Percentiles rank a stretch among this genome's conserved stretches.
phyloP scores from a whole-genome alignment of 2,329 filamentous ascomycete genomes.

The Pseudogymnoascus sp. region DNA sequence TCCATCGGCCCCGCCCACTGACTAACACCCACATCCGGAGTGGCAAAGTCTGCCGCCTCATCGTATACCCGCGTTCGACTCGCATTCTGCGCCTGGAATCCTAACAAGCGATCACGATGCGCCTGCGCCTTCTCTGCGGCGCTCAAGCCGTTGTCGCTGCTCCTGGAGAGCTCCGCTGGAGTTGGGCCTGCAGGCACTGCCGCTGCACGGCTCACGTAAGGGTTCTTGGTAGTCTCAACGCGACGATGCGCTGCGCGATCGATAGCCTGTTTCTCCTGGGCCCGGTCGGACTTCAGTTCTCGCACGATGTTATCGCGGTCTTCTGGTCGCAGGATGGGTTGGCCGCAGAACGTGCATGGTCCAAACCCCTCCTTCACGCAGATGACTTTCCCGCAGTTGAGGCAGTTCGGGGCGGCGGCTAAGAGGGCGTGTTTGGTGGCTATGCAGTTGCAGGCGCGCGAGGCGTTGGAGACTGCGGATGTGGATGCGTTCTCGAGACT shows the following conservation, averaged over 20 bases:
- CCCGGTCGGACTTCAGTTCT: slow-evolving; percentile 75
- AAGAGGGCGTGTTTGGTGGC: slow-evolving; percentile 81
- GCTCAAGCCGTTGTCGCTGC: slow-evolving; percentile 7
- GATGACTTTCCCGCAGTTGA: slow-evolving; percentile 88
- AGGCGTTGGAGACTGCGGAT: slow-evolving; percentile 52
- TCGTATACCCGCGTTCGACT: slow-evolving; percentile 61
- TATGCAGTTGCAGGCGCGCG: slow-evolving; percentile 77
- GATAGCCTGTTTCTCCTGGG: slow-evolving; percentile 73
- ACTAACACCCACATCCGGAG: slow-evolving; percentile 45
- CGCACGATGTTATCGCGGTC: slow-evolving; percentile 82
- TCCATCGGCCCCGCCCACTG: slow-evolving; percentile 64
- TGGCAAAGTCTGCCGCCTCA: slow-evolving; percentile 60
- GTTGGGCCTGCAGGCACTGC: slow-evolving; percentile 6
- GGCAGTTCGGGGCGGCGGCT: slow-evolving; percentile 84
- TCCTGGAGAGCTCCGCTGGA: slow-evolving; percentile 15
- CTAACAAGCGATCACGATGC: slow-evolving; percentile 57
- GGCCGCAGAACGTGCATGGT: slow-evolving; percentile 84
- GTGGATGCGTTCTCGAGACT: slow-evolving; percentile 89
- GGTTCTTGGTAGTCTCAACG: slow-evolving; percentile 44
- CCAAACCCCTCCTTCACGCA: slow-evolving; percentile 91
- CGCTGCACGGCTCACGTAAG: neutral
- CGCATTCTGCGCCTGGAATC: slow-evolving; percentile 63
- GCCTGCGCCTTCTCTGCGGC: slow-evolving; percentile 44
- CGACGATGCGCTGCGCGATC: slow-evolving; percentile 64
- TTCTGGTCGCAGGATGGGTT: slow-evolving; percentile 58